phyloP scores from a whole-genome alignment of 768 basidiomycete genomes.

The Ramaria rubella region DNA sequence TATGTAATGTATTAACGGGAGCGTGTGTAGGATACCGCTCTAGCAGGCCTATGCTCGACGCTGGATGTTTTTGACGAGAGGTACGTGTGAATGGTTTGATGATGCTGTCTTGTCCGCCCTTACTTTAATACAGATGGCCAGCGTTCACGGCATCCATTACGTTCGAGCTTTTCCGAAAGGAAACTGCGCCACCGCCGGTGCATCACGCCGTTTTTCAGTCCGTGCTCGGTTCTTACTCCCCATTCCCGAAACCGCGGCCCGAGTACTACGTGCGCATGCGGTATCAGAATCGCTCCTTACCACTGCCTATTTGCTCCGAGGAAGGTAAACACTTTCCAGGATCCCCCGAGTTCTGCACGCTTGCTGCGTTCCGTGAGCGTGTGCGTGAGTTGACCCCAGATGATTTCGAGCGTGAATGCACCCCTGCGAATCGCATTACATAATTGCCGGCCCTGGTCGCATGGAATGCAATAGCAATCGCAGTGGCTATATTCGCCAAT shows the following conservation, averaged over 20 bases:
- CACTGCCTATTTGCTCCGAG: constrained; percentile 57
- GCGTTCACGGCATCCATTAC: constrained; percentile 68
- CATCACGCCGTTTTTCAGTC: not conserved
- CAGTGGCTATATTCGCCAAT: not conserved
- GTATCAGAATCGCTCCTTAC: constrained; percentile 62
- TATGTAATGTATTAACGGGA: not conserved
- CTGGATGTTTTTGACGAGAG: constrained; percentile 68
- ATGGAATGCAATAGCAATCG: not conserved
- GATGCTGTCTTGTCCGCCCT: not conserved
- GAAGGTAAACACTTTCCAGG: constrained; percentile 63
- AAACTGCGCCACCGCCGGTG: not conserved
- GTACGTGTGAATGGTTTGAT: constrained; percentile 31
- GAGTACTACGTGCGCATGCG: constrained; percentile 51
- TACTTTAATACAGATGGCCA: constrained; percentile 49
- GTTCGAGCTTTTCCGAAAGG: constrained; percentile 62
- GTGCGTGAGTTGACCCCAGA: constrained; percentile 58
- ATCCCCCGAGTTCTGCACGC: constrained; percentile 66
- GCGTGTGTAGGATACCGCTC: constrained; percentile 53
- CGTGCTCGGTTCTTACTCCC: not conserved
- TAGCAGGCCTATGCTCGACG: constrained; percentile 57
- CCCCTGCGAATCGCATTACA: constrained; percentile 16
- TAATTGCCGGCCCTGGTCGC: not conserved
- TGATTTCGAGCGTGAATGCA: constrained; percentile 63
- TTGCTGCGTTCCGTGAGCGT: constrained; percentile 54
- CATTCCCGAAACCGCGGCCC: not conserved